Percentiles rank a stretch among this genome's conserved stretches.
Evolutionary conservation across 192 early-diverging fungal species (phyloP).

Genomic region (Gaertneriomyces semiglobifer): DNA sequence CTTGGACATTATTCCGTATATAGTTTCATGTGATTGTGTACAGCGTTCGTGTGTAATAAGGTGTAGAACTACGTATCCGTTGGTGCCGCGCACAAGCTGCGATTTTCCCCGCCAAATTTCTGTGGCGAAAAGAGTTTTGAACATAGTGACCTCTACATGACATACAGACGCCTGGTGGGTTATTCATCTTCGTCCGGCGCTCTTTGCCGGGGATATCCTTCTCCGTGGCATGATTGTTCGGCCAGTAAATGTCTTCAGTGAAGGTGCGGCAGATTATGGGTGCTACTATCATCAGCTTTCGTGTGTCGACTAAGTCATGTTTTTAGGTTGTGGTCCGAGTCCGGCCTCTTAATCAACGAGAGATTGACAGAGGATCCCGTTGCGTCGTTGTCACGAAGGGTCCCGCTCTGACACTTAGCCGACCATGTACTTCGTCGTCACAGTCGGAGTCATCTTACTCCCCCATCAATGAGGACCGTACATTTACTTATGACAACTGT

Average conservation of each 20-base stretch:
- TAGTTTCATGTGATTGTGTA: no score
- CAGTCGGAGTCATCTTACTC: constrained; percentile 5
- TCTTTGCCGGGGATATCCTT: no score
- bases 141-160: no score
- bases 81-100: no score
- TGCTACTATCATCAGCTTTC: neutral
- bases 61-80: no score
- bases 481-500: constrained; percentile 86
- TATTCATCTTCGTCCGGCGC: no score
- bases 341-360: constrained; percentile 37
- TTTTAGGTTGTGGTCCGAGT: constrained; percentile 39
- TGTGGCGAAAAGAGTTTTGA: no score
- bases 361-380: constrained; percentile 7
- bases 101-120: no score
- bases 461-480: constrained; percentile 36
- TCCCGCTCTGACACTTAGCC: constrained; percentile 6
- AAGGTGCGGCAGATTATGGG: constrained; percentile 5
- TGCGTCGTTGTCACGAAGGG: constrained; percentile 15
- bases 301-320: neutral
- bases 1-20: no score
- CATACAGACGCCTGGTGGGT: no score
- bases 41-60: no score
- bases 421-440: neutral
- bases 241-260: constrained; percentile 17
- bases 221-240: no score